phyloP scores from a whole-genome alignment of 176 grass and related monocot genomes.

The Oryza meyeriana region DNA sequence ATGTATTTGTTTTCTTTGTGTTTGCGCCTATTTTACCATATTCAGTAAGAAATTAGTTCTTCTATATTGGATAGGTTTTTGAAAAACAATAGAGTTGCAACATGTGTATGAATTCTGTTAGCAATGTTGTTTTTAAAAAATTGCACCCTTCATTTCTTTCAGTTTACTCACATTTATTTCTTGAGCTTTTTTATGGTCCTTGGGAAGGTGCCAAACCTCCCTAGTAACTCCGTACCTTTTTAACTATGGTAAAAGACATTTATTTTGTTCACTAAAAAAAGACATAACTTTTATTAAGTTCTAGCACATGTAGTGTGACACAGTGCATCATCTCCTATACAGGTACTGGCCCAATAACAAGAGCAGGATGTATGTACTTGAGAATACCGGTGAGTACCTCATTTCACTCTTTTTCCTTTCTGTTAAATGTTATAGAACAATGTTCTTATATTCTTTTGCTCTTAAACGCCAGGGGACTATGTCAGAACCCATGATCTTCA shows the following conservation, averaged over 20 bases:
- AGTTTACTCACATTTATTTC: neutral
- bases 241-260: neutral
- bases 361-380: slow-evolving; percentile 98
- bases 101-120: neutral
- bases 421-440: neutral
- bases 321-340: slow-evolving; percentile 9
- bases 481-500: slow-evolving; percentile 70
- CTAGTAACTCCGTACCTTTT: neutral
- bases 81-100: neutral
- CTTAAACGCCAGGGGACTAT: slow-evolving; percentile 58
- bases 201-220: neutral
- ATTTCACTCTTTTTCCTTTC: neutral
- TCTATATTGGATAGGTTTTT: neutral
- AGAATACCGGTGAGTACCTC: slow-evolving; percentile 71
- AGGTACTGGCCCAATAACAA: slow-evolving; percentile 98
- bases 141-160: neutral
- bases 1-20: neutral
- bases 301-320: slow-evolving; percentile 28
- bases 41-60: neutral
- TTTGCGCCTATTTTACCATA: neutral
- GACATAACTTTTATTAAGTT: neutral
- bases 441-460: slow-evolving; percentile 20
- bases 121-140: neutral
- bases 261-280: neutral
- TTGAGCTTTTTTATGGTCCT: neutral